Conservation (phyloP, 2,329 filamentous ascomycete species). For the Cercospora zeae-maydis region DNA sequence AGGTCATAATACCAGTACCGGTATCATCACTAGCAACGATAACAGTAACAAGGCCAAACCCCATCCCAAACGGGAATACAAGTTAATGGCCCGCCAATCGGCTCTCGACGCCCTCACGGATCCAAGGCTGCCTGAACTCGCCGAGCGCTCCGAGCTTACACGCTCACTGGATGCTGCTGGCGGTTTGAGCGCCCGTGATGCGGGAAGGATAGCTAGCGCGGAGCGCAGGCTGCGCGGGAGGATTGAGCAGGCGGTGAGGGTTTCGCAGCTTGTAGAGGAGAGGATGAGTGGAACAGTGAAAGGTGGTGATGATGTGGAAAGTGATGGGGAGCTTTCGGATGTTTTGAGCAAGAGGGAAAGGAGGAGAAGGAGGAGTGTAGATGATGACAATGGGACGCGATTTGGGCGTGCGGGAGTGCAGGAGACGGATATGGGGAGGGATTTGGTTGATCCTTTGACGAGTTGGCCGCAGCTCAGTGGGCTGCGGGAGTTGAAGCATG, state of each 20-base stretch:
- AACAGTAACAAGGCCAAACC: no score
- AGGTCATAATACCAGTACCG: no score
- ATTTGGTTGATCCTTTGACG: background rate
- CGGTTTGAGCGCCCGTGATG: slow-evolving; percentile 2
- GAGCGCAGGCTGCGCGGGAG: slow-evolving; percentile 1
- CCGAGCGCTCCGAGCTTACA: slow-evolving; percentile 9
- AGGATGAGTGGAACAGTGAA: background rate
- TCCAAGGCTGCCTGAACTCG: background rate
- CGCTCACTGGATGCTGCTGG: slow-evolving; percentile 9
- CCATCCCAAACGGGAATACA: background rate
- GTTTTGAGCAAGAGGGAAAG: background rate
- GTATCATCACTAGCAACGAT: no score
- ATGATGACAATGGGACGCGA: background rate
- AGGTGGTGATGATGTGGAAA: background rate
- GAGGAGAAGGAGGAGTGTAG: background rate
- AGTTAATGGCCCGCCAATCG: background rate
- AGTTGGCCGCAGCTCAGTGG: background rate
- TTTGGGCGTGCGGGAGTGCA: background rate
- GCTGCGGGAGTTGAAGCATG: background rate
- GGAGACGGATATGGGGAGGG: background rate
- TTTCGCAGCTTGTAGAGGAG: background rate
- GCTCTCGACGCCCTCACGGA: background rate
- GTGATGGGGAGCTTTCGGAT: background rate
- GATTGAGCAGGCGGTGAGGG: background rate
- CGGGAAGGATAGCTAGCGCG: background rate